Base-by-base conservation (phyloP, 345 rosid genomes). In the Conringia planisiliqua region DNA sequence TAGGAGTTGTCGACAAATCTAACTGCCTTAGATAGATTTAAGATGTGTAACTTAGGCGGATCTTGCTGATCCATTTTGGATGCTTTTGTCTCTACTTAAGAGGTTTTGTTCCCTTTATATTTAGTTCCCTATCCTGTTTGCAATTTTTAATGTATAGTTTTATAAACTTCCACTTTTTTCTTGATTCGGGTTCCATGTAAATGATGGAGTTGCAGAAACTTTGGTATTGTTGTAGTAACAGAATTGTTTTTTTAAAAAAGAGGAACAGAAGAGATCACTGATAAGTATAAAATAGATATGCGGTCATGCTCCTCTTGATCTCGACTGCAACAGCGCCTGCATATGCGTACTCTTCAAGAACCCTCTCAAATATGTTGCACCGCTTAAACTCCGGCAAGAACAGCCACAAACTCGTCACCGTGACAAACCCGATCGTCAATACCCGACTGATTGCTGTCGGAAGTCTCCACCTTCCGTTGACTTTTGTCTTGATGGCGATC, bases 281-380 rank as follows among this genome's bases (percentile, higher is more conserved):
- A 7, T 13, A 12, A 51, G 57, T 24, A 64, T 51, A 64, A 42
- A 32, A 7, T 52, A 55, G 71, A 43, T 57, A 56, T 1, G 59
- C 0, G 7, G 22, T 44, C 29, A 67, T 43, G 56, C n/a, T 67
- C 17, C n/a, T 67, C 17, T 4, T 55, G 14, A 39, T 4, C 22
- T 40, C 9, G 57, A 17, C 66, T 18, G 32, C 8, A 44, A 73
- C 66, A 16, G 66, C 77, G n/a, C 77, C 68, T 54, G 82, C 6
- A 4, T 76, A 79, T 39, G 80, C 76, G 44, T 80, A 83, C 38
- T 88, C 93, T 16, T 79, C 85, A 80, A 86, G 54, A 50, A 81
- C 82, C 40, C 67, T 78, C 6, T 64, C 85, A 29, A 70, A 77
- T 8, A 42, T 57, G 42, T 56, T 51, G 29, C 70, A 39, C 12